A percentile compares a stretch with the other conserved stretches of the same genome.
phyloP scores from a whole-genome alignment of 164 flowering plant genomes.

The Sedum album region DNA sequence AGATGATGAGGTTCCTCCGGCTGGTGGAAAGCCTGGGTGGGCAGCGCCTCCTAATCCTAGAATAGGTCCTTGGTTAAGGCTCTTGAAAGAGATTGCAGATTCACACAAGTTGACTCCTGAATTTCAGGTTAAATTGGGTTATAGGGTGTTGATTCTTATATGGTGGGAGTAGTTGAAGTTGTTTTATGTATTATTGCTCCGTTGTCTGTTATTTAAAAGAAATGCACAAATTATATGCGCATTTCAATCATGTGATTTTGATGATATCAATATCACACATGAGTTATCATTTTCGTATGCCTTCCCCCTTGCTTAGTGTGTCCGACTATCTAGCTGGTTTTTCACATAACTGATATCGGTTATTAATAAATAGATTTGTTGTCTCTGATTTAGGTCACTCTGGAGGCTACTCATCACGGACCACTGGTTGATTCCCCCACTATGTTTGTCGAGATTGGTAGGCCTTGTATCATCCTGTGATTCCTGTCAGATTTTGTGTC shows the following conservation, averaged over 20 bases:
- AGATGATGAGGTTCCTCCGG: constrained; percentile 48
- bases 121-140: constrained; percentile 46
- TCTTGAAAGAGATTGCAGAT: constrained; percentile 47
- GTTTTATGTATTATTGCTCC: too few relatives aligned
- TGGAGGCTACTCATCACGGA: constrained; percentile 98
- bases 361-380: not conserved
- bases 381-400: constrained; percentile 48
- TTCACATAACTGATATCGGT: not conserved
- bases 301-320: not conserved
- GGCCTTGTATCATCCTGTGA: not conserved
- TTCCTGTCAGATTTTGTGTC: not conserved
- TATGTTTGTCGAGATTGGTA: constrained; percentile 88
- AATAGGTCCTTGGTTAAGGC: constrained; percentile 66
- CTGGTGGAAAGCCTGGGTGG: constrained; percentile 79
- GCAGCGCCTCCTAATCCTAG: constrained; percentile 70
- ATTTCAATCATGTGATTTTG: not conserved
- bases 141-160: not conserved
- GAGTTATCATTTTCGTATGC: not conserved
- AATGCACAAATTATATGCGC: not conserved
- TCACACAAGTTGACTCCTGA: constrained; percentile 52
- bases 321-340: not conserved
- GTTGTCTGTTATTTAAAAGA: not conserved
- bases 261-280: not conserved
- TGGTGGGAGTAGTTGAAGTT: too few relatives aligned
- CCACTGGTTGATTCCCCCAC: constrained; percentile 67